Evolutionary conservation across 106 monocot genomes (phyloP), one percentile per base, ranked within the genome.

Genomic region (Chionographis japonica): DNA sequence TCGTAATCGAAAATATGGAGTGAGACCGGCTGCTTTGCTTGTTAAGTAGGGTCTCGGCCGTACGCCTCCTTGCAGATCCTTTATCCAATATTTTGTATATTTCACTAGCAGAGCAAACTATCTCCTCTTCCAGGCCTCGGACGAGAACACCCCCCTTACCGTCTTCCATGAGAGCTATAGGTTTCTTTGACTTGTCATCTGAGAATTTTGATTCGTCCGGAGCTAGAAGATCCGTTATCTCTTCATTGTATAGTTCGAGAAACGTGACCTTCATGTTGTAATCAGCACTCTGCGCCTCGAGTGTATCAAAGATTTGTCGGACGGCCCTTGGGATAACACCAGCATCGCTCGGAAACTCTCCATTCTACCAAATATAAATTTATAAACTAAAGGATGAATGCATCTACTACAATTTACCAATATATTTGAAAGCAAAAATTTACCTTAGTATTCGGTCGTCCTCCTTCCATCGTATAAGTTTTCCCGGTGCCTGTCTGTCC

Each of bases 11-110:
- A 70, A 95, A 95, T 40, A 95, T 88, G 18, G 95, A 88, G 41
- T 95, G 95, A 52, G 95, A 91, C 19, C 95, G 72, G 72, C 91
- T 95, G 50, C 95, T 95, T 52, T 91, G 95, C 72, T 95, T 91
- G 72, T 95, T 95, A 35, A 95, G 83, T 38, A 95, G 67, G 62
- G 91, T 91, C 68, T 91, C 95, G 8, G 91, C 86, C 20, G 91
- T 86, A 3, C 82, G 82, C 70, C 95, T 86, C 54, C 86, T 95
- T 55, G 88, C 49, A 52, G 88, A 84, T 3, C 88, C 86, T 78
- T 78, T 86, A 4, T 95, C 95, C 75, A 95, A 70, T 16, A 91
- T 95, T 54, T 74, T 91, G 56, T 95, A 95, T 60, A 95, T 91
- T 58, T 91, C 91, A 62, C 41, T 67, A 19, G 94, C 88, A 61